These are phyloP conservation scores for Capsella rubella DNA, from an alignment of 441 rosid species.

Conservation along the genomic window DNA sequence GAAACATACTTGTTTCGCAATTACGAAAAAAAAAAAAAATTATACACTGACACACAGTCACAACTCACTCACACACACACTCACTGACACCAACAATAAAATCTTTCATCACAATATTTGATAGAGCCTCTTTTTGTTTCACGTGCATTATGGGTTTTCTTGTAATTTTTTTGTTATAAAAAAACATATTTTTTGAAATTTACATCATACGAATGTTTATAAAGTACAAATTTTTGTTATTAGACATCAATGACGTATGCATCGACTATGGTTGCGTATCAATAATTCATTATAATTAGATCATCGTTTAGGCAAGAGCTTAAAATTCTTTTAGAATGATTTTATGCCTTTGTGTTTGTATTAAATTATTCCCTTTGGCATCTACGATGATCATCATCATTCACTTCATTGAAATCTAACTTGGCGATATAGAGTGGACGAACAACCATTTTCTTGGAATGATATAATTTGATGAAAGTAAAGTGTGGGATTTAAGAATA, in stretches of 20 bases:
- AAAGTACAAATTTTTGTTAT: too few relatives aligned
- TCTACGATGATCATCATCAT: constrained; percentile 3
- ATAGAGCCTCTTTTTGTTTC: too few relatives aligned
- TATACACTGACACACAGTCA: too few relatives aligned
- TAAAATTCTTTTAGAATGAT: background rate
- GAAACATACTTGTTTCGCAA: too few relatives aligned
- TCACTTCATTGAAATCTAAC: constrained; percentile 16
- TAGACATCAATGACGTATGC: background rate
- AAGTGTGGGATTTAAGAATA: constrained; percentile 12
- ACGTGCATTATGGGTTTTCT: too few relatives aligned
- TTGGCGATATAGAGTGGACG: background rate
- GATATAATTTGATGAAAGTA: background rate
- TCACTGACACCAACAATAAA: too few relatives aligned
- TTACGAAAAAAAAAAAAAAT: too few relatives aligned
- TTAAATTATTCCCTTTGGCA: background rate
- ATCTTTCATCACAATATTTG: too few relatives aligned
- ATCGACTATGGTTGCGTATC: background rate
- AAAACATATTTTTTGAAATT: too few relatives aligned
- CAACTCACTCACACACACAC: too few relatives aligned
- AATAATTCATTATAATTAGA: background rate
- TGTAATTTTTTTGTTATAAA: too few relatives aligned
- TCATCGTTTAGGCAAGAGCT: background rate
- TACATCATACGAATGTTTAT: too few relatives aligned
- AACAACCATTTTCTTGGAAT: constrained; percentile 8
- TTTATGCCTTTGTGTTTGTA: background rate